Base-by-base conservation (phyloP, 768 basidiomycete genomes). In the Butyriboletus loyo region DNA sequence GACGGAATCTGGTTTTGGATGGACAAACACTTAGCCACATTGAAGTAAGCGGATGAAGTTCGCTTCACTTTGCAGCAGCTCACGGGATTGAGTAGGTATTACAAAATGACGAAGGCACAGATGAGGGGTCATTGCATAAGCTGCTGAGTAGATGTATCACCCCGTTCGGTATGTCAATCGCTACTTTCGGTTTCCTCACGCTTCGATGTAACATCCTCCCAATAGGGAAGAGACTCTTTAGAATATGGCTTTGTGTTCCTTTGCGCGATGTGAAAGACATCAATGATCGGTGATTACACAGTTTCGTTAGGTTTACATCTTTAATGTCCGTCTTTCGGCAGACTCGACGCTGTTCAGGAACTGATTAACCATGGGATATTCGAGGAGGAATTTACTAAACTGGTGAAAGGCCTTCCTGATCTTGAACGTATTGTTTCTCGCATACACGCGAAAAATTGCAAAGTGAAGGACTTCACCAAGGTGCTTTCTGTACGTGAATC, bases 161-260 rank as follows among this genome's bases (percentile, higher is more conserved):
- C 1, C 93, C 97, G 2, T 98, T 92, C 55, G 97, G 93, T 89
- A 60, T 21, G 50, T 60, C 25, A 43, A 27, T 54, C 57, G 35
- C 46, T 50, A 8, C 57, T 49, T 50, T 51, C 6, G 28, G 30
- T 53, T 50, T 49, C 8, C 19, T 22, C 38, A 11, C 51, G 40
- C 46, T 46, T 53, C 47, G 42, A 25, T 24, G 15, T 59, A 35
- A 57, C 58, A n/a, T 28, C 43, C 44, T 13, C 45, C 11, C n/a
- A 40, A 24, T 49, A 92, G 92, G 94, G 36, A 98, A 98, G 68
- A 83, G 97, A 24, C 77, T 98, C 27, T 98, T 99, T 80, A 84
- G 95, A 37, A 88, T 96, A 48, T 99, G 97, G 97, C 76, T 99
- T 8, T 97, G 92, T 57, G 87, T 87, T 79, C 97, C 97, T 19